Percentiles rank a stretch among this genome's conserved stretches.
phyloP scores from a whole-genome alignment of 2,329 filamentous ascomycete genomes.

The Penicillium sp. region DNA sequence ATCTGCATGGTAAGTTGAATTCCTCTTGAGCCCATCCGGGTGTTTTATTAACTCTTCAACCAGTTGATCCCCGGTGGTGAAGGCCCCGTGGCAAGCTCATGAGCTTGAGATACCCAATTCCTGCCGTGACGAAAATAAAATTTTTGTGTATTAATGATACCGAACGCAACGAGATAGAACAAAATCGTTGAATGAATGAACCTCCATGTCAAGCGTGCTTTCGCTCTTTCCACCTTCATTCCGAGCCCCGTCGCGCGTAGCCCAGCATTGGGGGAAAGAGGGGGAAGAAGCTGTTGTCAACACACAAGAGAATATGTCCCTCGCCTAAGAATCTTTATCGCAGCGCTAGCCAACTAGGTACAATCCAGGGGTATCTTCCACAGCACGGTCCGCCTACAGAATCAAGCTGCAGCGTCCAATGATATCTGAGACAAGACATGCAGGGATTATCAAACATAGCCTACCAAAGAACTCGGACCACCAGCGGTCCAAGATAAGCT shows the following conservation, averaged over 20 bases:
- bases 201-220: neutral
- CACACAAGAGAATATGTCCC: neutral
- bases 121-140: slow-evolving; percentile 15
- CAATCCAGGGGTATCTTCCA: neutral
- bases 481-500: neutral
- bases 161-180: slow-evolving; percentile 21
- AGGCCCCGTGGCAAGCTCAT: slow-evolving; percentile 54
- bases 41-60: slow-evolving; percentile 13
- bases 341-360: neutral
- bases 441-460: neutral
- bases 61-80: slow-evolving; percentile 77
- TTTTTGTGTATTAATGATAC: slow-evolving; percentile 25
- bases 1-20: slow-evolving; percentile 83
- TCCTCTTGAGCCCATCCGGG: neutral
- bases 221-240: neutral
- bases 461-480: neutral
- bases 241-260: neutral
- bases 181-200: slow-evolving; percentile 21
- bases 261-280: neutral
- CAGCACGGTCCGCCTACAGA: neutral
- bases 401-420: neutral
- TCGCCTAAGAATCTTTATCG: neutral
- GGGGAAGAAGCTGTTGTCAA: neutral
- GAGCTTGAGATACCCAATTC: slow-evolving; percentile 5
- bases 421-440: neutral